Conservation (phyloP, 495 filamentous ascomycete species). For the Evansstolkia leycettana region DNA sequence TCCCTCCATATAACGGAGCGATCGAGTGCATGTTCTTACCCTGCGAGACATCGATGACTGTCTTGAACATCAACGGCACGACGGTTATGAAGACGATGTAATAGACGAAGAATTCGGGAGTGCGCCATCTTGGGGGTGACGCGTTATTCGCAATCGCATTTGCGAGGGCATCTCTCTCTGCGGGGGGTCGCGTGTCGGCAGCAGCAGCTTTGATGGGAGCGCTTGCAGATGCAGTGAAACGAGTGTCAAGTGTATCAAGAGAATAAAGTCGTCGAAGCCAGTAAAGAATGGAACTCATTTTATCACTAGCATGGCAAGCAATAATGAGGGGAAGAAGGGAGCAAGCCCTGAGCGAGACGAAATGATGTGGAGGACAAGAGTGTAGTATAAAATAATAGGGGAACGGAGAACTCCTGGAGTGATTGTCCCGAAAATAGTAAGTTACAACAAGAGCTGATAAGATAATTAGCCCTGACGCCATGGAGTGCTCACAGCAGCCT, state of each 20-base stretch:
- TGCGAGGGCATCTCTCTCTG: constrained; percentile 33
- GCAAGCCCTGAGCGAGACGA: no score
- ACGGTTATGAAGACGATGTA: constrained; percentile 53
- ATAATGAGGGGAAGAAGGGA: no score
- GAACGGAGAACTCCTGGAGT: no score
- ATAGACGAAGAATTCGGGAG: constrained; percentile 77
- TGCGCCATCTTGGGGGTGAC: constrained; percentile 63
- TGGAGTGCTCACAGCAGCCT: no score
- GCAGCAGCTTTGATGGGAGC: constrained; percentile 45
- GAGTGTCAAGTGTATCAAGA: constrained; percentile 86
- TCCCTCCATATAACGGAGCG: no score
- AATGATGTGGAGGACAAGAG: no score
- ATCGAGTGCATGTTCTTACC: constrained; percentile 28
- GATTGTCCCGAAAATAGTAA: no score
- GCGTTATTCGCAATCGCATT: constrained; percentile 31
- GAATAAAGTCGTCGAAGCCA: constrained; percentile 52
- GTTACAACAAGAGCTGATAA: no score
- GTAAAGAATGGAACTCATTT: constrained; percentile 21
- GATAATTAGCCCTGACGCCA: no score
- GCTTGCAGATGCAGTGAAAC: constrained; percentile 63
- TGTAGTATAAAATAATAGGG: no score
- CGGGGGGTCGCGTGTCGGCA: constrained; percentile 29
- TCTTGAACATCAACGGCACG: constrained; percentile 86
- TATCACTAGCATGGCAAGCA: constrained; percentile 25
- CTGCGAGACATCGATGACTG: constrained; percentile 74